Conservation (phyloP, 345 rosid species). For the Atalantia buxifolia region DNA sequence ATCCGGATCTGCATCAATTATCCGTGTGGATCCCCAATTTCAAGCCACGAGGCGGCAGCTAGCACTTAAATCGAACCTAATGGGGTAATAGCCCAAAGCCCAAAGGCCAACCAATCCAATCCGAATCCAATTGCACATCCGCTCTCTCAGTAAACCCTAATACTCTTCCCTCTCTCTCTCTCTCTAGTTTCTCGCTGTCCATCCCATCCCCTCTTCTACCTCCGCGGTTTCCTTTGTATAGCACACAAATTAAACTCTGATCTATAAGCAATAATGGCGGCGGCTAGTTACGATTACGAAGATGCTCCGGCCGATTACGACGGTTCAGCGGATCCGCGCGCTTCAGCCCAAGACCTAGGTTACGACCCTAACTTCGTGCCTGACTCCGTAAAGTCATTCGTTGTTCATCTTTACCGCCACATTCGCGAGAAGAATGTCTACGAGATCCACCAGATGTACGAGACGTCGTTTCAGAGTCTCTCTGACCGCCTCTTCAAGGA, state of each 20-base stretch:
- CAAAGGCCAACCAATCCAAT: not conserved
- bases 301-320: conserved; percentile 41
- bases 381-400: conserved; percentile 90
- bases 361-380: conserved; percentile 94
- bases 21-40: conserved; percentile 31
- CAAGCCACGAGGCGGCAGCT: conserved; percentile 84
- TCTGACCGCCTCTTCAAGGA: conserved; percentile 92
- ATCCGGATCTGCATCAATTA: too few relatives aligned
- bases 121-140: not conserved
- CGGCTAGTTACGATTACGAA: conserved; percentile 52
- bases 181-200: not conserved
- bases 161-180: not conserved
- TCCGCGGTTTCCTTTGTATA: not conserved
- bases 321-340: conserved; percentile 25
- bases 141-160: conserved; percentile 37
- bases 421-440: conserved; percentile 96
- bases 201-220: not conserved
- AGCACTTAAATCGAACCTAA: not conserved
- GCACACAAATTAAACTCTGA: not conserved
- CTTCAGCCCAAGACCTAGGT: conserved; percentile 34
- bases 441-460: conserved; percentile 99
- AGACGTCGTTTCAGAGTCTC: conserved; percentile 85
- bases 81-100: not conserved
- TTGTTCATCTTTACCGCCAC: conserved; percentile 91
- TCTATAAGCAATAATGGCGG: conserved; percentile 35